Evolutionary conservation across 192 early-diverging fungal species (phyloP), one percentile per base, ranked within the genome.

Genomic region (Globomyces pollinis-pini): DNA sequence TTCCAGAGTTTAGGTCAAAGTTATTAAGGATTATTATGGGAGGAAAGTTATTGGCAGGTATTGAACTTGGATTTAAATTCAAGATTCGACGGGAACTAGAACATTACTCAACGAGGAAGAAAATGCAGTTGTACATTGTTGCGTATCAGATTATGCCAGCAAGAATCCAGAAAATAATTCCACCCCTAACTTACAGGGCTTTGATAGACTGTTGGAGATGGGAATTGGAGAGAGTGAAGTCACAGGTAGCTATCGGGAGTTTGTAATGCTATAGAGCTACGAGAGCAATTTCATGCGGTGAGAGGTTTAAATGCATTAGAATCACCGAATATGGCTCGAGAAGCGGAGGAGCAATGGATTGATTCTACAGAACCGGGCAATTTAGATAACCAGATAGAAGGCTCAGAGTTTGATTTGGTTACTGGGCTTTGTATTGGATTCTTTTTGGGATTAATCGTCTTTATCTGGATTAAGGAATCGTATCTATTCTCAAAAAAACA

Each of bases 391-490:
- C 21, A 41, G 23, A n/a, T 36, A 9, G 50, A 53, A 12, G 64
- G 60, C 23, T 32, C 60, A 1, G 16, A 60, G 39, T 7, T 62
- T 38, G 68, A 70, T 38, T 26, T 70, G 33, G 30, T 70, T 8
- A 3, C 35, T 20, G 68, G 68, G 7, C 29, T 70, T 1, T 21
- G 60, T 15, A 18, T 59, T 21, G 68, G 68, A 3, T 70, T 60
- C 38, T 70, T 70, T 59, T 32, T 49, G 9, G 68, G 68, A 18
- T 54, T 70, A 23, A 33, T 71, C 0, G 55, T 63, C 11, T 43
- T 71, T 13, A 67, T 71, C 29, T 71, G 64, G 64, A 49, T 71
- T 18, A 67, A 67, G 49, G 69, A 71, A 32, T 47, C 38, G 6
- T 58, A 50, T 7, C 36, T 67, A 4, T 71, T 68, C 43, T 57